These are phyloP conservation scores for Claviceps fusiformis DNA, from an alignment of 2,329 filamentous ascomycete genomes.

Conservation along the genomic window DNA sequence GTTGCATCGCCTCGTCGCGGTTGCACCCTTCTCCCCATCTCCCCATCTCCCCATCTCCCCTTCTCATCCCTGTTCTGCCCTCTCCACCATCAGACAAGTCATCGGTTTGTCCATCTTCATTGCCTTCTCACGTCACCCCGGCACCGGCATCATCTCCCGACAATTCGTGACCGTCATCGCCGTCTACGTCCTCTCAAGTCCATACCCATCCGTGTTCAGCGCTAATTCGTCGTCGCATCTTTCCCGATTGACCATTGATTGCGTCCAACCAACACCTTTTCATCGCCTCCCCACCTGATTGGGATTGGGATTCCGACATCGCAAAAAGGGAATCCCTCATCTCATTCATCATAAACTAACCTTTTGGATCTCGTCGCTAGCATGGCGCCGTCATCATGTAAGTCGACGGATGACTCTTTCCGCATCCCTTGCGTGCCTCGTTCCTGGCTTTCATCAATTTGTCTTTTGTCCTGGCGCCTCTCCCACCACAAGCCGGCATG, in stretches of 20 bases:
- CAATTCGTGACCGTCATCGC: neutral
- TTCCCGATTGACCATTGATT: neutral
- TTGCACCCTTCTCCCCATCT: neutral
- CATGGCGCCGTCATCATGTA: constrained; percentile 18
- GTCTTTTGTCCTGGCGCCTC: neutral
- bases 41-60: too few relatives aligned
- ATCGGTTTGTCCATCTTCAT: neutral
- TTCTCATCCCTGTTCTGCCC: neutral
- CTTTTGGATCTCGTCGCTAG: neutral
- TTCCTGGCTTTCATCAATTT: neutral
- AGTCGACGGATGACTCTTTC: constrained; percentile 5
- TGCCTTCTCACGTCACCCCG: neutral
- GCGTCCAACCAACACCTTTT: neutral
- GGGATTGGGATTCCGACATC: neutral
- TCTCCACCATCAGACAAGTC: neutral
- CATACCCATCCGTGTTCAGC: too few relatives aligned
- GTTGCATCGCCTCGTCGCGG: constrained; percentile 6
- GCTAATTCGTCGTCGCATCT: neutral
- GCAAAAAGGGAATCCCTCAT: too few relatives aligned
- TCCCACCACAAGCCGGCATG: neutral
- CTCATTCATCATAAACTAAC: neutral
- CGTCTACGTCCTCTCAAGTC: neutral
- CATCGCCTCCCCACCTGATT: neutral
- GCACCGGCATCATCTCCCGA: neutral
- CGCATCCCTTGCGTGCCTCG: constrained; percentile 6